Percentiles rank a stretch among this genome's conserved stretches.
These are phyloP conservation scores for Pseudonitzschia multistriata DNA, from an alignment of 108 stramenopile genomes.

Conservation along the genomic window DNA sequence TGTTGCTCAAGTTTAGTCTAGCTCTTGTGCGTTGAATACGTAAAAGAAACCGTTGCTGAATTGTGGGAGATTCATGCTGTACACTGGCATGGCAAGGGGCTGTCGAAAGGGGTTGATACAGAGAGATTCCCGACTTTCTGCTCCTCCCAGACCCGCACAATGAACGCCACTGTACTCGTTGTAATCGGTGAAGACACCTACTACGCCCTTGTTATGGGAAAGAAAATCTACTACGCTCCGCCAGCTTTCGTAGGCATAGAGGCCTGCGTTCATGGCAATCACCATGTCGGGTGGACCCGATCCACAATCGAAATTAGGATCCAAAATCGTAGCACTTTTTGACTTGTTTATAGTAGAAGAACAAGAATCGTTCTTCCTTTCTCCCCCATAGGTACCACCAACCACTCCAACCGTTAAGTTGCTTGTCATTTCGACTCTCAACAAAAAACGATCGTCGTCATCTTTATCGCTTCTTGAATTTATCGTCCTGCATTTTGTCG, in stretches of 20 bases:
- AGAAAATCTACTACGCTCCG: constrained; percentile 70
- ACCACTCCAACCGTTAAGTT: constrained; percentile 51
- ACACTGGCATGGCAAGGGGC: constrained; percentile 84
- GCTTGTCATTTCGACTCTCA: constrained; percentile 42
- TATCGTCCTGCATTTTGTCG: constrained; percentile 24
- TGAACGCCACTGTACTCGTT: constrained; percentile 84
- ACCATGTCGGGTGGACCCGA: constrained; percentile 86
- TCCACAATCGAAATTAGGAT: constrained; percentile 83
- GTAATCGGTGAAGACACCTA: constrained; percentile 88
- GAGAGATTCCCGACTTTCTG: constrained; percentile 52
- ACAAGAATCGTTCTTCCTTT: background rate
- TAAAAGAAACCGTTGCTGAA: constrained; percentile 88
- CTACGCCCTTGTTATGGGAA: constrained; percentile 45
- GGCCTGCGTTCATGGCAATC: constrained; percentile 80
- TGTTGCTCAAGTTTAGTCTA: constrained; percentile 20
- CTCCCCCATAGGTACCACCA: constrained; percentile 74
- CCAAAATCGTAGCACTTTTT: constrained; percentile 28
- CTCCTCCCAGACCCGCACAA: constrained; percentile 80
- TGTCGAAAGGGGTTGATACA: constrained; percentile 85
- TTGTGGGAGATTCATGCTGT: constrained; percentile 88
- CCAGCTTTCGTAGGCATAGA: constrained; percentile 87
- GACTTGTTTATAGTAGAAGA: background rate
- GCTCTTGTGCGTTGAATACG: constrained; percentile 77
- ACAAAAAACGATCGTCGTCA: constrained; percentile 9
- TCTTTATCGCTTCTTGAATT: background rate